Base-by-base conservation (phyloP, 2,329 filamentous ascomycete genomes). In the Diplodia scrobiculata region DNA sequence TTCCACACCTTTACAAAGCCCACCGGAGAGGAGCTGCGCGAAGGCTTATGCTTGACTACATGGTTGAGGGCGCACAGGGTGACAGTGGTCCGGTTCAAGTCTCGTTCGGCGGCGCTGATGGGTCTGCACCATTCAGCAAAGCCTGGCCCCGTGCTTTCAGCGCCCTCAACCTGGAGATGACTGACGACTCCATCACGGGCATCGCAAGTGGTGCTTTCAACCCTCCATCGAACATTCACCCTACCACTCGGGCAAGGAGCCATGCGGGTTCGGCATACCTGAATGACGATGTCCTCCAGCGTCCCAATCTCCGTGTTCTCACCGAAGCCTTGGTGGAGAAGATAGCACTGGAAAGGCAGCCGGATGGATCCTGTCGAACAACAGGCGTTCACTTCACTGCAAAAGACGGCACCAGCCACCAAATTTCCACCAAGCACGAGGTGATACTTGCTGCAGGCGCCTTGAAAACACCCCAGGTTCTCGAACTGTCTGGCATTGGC, bases 401-500 rank as follows among this genome's bases (percentile, higher is more conserved):
- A 3, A 60, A 63, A 27, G 54, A 68, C 48, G 64, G 64, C 4
- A 29, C 13, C 11, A 68, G 17, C n/a, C 58, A 64, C 27, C 65
- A 29, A 3, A 65, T 72, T 25, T 52, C 70, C 14, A 73, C 65
- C n/a, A 72, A 70, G n/a, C 72, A 68, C 63, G 73, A 76, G 38
- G 73, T 76, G 9, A 72, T 76, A 29, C 59, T 76, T 10, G 72
- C 69, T 38, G 72, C 70, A 10, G 74, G 74, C 1, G 63, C 67
- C 1, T 54, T 77, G 36, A 72, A 72, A 45, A 74, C 73, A 3
- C 74, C 75, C 3, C 71, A 75, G 34, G 71, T 76, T 9, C 68
- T 76, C 6, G 74, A 76, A 63, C 68, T 76, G 1, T 76, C 74
- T 36, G 74, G 74, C 3, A 72, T 76, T 54, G 74, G 74, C 6